Evolutionary conservation across 192 early-diverging fungal species (phyloP), one percentile per base, ranked within the genome.

Genomic region (Rhizoclosmatium globosum): DNA sequence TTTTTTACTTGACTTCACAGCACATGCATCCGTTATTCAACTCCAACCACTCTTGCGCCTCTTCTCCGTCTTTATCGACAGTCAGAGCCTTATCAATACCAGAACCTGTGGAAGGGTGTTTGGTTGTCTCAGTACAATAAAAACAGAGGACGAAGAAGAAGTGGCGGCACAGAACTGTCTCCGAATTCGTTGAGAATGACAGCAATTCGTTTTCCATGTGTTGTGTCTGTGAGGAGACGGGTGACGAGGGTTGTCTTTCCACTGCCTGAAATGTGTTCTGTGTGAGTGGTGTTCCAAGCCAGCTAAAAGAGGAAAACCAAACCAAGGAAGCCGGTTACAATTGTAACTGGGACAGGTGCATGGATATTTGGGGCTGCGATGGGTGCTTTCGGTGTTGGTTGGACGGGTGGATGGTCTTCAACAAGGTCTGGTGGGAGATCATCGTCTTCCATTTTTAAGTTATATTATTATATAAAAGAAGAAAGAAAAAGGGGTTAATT

Each of bases 131-230:
- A 53, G 50, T 17, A 53, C 50, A 53, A 17, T 53, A 53, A 13
- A 7, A 13, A 31, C 31, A 31, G 31, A 31, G 31, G 31, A 31
- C 31, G 31, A 31, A 31, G 31, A 31, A 31, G 31, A 31, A 31
- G 31, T 31, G 17, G 17, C 6, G 50, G n/a, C 3, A 62, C 72
- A 60, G 15, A 67, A 86, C 85, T 92, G 77, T 98, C 96, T 57
- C 97, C 98, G 90, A 99, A 99, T 87, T 99, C 98, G 80, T 99
- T 99, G 82, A 99, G 88, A 44, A 99, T 96, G 31, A 99, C 96
- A 0, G 98, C 98, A 50, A 99, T 97, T 23, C 94, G 92, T 81
- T 96, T 96, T n/a, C 94, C 91, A 74, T 98, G 98, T n/a, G 77
- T 84, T 23, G 21, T 44, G 53, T 84, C 85, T 42, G 83, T 83